A percentile compares a stretch with the other conserved stretches of the same genome.
phyloP scores from a whole-genome alignment of 1,284 basidiomycete species.

The Fomes fomentarius region DNA sequence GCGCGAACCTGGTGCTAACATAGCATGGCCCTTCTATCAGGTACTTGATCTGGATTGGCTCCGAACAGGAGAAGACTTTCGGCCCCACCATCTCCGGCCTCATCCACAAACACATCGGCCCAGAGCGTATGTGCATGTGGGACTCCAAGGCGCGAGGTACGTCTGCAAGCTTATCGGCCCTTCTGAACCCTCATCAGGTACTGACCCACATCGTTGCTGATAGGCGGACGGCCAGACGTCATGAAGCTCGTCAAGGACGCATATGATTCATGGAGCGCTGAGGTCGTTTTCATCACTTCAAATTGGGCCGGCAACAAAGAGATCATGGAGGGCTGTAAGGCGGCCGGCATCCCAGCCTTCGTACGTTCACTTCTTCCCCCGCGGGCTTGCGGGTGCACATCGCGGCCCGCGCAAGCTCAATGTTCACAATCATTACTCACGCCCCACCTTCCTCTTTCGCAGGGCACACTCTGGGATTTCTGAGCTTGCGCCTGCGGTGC shows the following conservation, averaged over 20 bases:
- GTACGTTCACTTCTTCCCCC: conserved; percentile 36
- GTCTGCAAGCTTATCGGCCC: conserved; percentile 8
- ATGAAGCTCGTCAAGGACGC: conserved; percentile 44
- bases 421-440: no score
- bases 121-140: conserved; percentile 62
- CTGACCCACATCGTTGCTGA: not conserved
- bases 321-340: conserved; percentile 71
- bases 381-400: conserved; percentile 25
- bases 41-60: conserved; percentile 65
- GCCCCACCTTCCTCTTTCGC: not conserved
- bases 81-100: conserved; percentile 45
- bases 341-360: conserved; percentile 63
- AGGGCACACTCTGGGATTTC: conserved; percentile 51
- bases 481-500: conserved; percentile 23
- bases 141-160: conserved; percentile 62
- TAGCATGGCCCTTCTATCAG: conserved; percentile 31
- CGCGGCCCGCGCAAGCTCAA: not conserved
- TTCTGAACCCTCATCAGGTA: not conserved
- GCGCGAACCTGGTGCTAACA: not conserved
- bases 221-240: conserved; percentile 46
- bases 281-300: conserved; percentile 70
- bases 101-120: conserved; percentile 56
- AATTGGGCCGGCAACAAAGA: conserved; percentile 65
- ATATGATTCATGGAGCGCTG: conserved; percentile 44
- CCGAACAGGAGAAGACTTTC: conserved; percentile 48